Evolutionary conservation across 2,329 filamentous ascomycete species (phyloP).

Genomic region (Fusarium sp.): DNA sequence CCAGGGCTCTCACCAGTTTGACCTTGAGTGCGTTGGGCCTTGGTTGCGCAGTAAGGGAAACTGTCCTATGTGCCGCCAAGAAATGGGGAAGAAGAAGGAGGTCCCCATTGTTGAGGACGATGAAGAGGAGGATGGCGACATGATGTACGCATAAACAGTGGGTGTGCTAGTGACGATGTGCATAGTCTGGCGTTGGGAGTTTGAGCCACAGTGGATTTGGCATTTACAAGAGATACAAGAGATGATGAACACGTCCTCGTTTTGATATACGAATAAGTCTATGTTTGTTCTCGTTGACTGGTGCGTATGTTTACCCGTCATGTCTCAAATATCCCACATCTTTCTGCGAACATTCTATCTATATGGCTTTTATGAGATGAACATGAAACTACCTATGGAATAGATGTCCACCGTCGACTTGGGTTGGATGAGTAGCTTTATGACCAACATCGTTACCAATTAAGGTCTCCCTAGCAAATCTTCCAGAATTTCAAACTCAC

Average conservation of each 20-base stretch:
- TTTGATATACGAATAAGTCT: not conserved
- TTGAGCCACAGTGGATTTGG: slow-evolving; percentile 33
- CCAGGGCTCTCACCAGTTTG: slow-evolving; percentile 69
- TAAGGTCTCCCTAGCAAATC: not conserved
- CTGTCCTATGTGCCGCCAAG: slow-evolving; percentile 73
- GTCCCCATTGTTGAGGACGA: slow-evolving; percentile 61
- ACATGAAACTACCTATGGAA: no score
- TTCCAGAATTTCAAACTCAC: not conserved
- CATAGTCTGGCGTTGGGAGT: slow-evolving; percentile 51
- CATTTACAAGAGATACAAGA: slow-evolving; percentile 28
- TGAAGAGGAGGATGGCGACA: slow-evolving; percentile 66
- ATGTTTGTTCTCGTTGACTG: not conserved
- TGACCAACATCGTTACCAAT: no score
- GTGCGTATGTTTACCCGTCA: not conserved
- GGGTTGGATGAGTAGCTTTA: no score
- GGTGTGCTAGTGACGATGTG: slow-evolving; percentile 16
- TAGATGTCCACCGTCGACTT: no score
- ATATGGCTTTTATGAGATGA: not conserved
- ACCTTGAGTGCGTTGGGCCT: slow-evolving; percentile 76
- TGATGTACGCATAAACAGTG: slow-evolving; percentile 55
- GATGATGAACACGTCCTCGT: slow-evolving; percentile 16
- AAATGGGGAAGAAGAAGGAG: slow-evolving; percentile 69
- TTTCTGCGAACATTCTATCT: not conserved
- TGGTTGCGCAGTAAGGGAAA: slow-evolving; percentile 75
- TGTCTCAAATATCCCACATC: not conserved